Percentiles rank a stretch among this genome's conserved stretches.
These are phyloP conservation scores for Coprinellus micaceus DNA, from an alignment of 768 basidiomycete genomes.

Conservation along the genomic window DNA sequence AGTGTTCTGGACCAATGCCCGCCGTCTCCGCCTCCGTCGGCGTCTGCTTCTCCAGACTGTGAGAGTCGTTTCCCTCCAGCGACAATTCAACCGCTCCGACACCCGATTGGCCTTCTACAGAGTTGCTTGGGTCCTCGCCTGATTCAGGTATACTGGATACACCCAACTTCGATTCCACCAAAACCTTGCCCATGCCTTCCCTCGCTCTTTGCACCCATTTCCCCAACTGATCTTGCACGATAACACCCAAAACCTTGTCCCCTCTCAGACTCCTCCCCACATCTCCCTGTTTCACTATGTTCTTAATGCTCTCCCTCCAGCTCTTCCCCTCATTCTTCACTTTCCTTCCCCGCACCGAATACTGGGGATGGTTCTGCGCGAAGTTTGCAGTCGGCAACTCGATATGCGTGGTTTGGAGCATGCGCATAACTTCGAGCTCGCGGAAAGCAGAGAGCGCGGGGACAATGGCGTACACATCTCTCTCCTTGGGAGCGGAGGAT, in stretches of 20 bases:
- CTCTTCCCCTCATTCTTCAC: conserved; percentile 6
- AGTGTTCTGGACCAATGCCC: conserved; percentile 54
- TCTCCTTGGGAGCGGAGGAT: conserved; percentile 12
- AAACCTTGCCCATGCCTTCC: conserved; percentile 36
- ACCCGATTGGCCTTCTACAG: too few species aligned
- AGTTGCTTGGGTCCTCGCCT: too few species aligned
- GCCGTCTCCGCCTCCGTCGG: conserved; percentile 39
- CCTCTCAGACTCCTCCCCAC: conserved; percentile 10
- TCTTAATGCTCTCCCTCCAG: conserved; percentile 13
- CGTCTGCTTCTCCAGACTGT: too few species aligned
- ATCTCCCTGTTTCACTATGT: background rate
- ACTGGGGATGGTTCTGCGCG: background rate
- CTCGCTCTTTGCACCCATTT: conserved; percentile 48
- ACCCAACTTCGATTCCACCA: conserved; percentile 35
- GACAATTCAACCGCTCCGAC: too few species aligned
- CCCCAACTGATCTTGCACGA: conserved; percentile 34
- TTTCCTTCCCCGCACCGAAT: background rate
- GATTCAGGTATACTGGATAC: too few species aligned
- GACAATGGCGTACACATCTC: conserved; percentile 27
- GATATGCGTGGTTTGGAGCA: conserved; percentile 29
- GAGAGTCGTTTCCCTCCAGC: conserved; percentile 43
- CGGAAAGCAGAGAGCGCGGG: conserved; percentile 49
- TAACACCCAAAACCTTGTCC: conserved; percentile 3
- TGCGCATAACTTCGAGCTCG: conserved; percentile 40
- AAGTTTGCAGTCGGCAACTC: background rate